Evolutionary conservation across 495 filamentous ascomycete species (phyloP), one percentile per base, ranked within the genome.

Genomic region (Penicillium argentinense): DNA sequence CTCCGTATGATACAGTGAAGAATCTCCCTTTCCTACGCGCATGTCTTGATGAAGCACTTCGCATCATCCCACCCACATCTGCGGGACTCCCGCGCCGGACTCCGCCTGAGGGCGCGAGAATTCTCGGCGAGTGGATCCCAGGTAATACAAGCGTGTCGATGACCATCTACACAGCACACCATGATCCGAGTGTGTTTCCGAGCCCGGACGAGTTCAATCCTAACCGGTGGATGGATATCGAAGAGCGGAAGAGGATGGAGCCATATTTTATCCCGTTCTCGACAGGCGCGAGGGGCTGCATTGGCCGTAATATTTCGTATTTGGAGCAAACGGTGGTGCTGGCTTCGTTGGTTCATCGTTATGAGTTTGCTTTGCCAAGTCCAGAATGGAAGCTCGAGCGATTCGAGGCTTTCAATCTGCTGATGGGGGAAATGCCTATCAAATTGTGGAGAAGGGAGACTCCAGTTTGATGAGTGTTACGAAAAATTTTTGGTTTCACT

Each of bases 11-110:
- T 30, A 69, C 66, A 25, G 57, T 73, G 24, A 63, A 58, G 28
- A 40, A 56, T 45, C 54, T 67, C 13, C 61, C 63, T 9, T 68
- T 57, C 47, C 55, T 71, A 6, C 63, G 60, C n/a, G 69, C 69
- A 13, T 71, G 64, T 49, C 53, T 75, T 4, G 66, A 76, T 30
- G 73, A 78, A 48, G 48, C 62, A 1, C 34, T 78, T 25, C 60
- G 73, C 0, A 52, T 76, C 1, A 53, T 65, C 38, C 71, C 73
- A 1, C 56, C 68, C 8, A 57, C 57, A 0, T 58, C 63, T 13
- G 54, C 57, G 1, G 57, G 43, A 8, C 50, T 59, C 5, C 71
- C 59, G 41, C 62, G 71, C 9, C 27, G 59, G 12, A 65, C 63
- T 1, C 61, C 63, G 0, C 46, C 57, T 0, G 58, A 66, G 19